A percentile compares a stretch with the other conserved stretches of the same genome.
phyloP scores from a whole-genome alignment of 1,284 basidiomycete species.

The Wolfiporia cocos region DNA sequence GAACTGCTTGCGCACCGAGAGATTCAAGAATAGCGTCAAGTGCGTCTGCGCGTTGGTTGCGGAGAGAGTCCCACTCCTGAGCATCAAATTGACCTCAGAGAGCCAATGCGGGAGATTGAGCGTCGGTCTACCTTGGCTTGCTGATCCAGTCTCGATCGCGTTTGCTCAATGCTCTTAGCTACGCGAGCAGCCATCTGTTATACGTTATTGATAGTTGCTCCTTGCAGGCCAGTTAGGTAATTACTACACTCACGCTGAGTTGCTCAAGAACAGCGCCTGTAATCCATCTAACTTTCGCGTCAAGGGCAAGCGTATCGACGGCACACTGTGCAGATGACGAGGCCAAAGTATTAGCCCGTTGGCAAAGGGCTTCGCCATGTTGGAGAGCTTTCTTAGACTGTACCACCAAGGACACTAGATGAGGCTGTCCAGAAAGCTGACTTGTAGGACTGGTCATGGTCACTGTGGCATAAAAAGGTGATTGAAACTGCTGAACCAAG shows the following conservation, averaged over 20 bases:
- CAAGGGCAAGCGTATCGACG: slow-evolving; percentile 66
- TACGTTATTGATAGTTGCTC: too few relatives aligned
- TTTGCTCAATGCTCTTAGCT: slow-evolving; percentile 67
- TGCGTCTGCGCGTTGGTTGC: slow-evolving; percentile 49
- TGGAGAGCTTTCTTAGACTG: slow-evolving; percentile 77
- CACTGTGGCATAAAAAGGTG: too few relatives aligned
- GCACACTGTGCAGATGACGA: slow-evolving; percentile 55
- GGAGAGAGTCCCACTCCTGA: slow-evolving; percentile 66
- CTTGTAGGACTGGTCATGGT: too few relatives aligned
- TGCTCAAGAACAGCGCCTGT: slow-evolving; percentile 67
- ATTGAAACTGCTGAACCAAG: too few relatives aligned
- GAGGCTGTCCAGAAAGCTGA: slow-evolving; percentile 19
- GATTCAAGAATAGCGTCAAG: slow-evolving; percentile 67
- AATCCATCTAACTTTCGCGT: slow-evolving; percentile 74
- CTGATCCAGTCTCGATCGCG: slow-evolving; percentile 49
- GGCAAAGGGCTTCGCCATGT: slow-evolving; percentile 68
- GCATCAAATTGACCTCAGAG: not conserved
- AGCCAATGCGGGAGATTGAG: not conserved
- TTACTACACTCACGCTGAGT: slow-evolving; percentile 56
- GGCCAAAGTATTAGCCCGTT: slow-evolving; percentile 51
- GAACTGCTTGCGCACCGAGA: slow-evolving; percentile 63
- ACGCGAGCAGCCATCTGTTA: slow-evolving; percentile 61
- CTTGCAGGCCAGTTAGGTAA: too few relatives aligned
- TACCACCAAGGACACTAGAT: slow-evolving; percentile 67
- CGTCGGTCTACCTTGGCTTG: slow-evolving; percentile 55